Conservation (phyloP, 2,329 filamentous ascomycete genomes). For the Aspergillus pseudoterreus region DNA sequence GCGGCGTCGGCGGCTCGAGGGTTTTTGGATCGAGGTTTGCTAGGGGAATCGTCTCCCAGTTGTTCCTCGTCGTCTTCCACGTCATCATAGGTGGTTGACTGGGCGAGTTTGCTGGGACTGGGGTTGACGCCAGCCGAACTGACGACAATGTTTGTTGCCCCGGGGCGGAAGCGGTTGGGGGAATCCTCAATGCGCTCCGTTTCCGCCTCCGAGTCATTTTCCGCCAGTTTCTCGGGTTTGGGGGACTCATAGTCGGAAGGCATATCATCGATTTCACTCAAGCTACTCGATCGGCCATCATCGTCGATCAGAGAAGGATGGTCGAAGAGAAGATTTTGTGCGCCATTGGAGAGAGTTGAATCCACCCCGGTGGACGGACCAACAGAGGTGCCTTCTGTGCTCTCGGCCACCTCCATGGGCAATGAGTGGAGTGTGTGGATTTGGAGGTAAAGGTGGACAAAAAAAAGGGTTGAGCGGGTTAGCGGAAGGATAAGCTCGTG, state of each 20-base stretch:
- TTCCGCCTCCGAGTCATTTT: slow-evolving; percentile 79
- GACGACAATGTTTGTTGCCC: slow-evolving; percentile 57
- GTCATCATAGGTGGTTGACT: slow-evolving; percentile 48
- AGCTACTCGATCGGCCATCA: slow-evolving; percentile 68
- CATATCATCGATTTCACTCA: slow-evolving; percentile 86
- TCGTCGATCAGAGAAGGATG: slow-evolving; percentile 53
- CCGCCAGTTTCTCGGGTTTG: slow-evolving; percentile 53
- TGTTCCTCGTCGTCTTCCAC: slow-evolving; percentile 52
- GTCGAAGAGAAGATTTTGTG: slow-evolving; percentile 31
- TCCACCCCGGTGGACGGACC: slow-evolving; percentile 32
- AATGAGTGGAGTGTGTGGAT: slow-evolving; percentile 2
- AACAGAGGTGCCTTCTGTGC: slow-evolving; percentile 31
- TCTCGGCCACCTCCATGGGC: slow-evolving; percentile 40
- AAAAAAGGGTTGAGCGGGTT: not conserved
- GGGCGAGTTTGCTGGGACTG: slow-evolving; percentile 74
- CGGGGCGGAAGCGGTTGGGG: slow-evolving; percentile 62
- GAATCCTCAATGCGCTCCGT: slow-evolving; percentile 90
- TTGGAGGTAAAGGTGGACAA: not conserved
- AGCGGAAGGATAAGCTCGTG: slow-evolving; percentile 3
- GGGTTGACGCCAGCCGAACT: slow-evolving; percentile 58
- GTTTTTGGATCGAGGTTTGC: slow-evolving; percentile 34
- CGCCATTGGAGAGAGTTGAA: slow-evolving; percentile 33
- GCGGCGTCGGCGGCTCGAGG: slow-evolving; percentile 23
- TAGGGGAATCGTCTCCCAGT: slow-evolving; percentile 37
- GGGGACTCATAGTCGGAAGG: slow-evolving; percentile 50